Evolutionary conservation across 441 rosid species (phyloP).

Genomic region (Codiaeum variegatum): DNA sequence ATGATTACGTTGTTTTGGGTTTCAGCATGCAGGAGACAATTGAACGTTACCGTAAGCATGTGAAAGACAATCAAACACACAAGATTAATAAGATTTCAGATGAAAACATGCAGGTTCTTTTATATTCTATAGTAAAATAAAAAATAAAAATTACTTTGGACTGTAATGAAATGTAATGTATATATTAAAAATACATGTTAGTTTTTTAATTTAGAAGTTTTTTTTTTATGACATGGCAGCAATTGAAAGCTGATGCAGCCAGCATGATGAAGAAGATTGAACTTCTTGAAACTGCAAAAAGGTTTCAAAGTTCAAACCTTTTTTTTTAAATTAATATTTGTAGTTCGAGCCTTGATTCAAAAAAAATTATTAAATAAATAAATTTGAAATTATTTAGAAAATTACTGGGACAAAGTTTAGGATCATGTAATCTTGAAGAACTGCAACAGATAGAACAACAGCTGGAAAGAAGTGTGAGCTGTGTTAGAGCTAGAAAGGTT

Average conservation of each 20-base stretch:
- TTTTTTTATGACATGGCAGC: slow-evolving; percentile 54
- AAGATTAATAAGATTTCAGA: slow-evolving; percentile 46
- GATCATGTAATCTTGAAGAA: slow-evolving; percentile 63
- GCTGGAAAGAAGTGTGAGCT: slow-evolving; percentile 68
- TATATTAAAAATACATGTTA: too few species aligned
- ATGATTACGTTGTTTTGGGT: slow-evolving; percentile 3
- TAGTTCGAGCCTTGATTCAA: not conserved
- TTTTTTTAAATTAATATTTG: not conserved
- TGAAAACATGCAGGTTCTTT: slow-evolving; percentile 58
- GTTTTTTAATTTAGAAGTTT: too few species aligned
- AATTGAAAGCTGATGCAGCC: slow-evolving; percentile 65
- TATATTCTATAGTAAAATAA: too few species aligned
- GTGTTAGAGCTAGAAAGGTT: slow-evolving; percentile 76
- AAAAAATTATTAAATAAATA: not conserved
- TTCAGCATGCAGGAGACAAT: slow-evolving; percentile 78
- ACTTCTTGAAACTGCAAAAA: slow-evolving; percentile 66
- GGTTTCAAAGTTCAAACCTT: slow-evolving; percentile 36
- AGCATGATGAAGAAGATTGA: slow-evolving; percentile 72
- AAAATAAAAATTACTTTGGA: too few species aligned
- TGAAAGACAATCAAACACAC: slow-evolving; percentile 47
- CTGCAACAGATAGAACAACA: slow-evolving; percentile 71
- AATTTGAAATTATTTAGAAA: slow-evolving; percentile 43
- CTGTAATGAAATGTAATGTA: too few species aligned
- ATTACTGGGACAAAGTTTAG: slow-evolving; percentile 71
- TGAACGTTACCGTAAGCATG: slow-evolving; percentile 60